These are phyloP conservation scores for Debaryomyces udenii DNA, from an alignment of 1,139 yeast species.

Conservation along the genomic window DNA sequence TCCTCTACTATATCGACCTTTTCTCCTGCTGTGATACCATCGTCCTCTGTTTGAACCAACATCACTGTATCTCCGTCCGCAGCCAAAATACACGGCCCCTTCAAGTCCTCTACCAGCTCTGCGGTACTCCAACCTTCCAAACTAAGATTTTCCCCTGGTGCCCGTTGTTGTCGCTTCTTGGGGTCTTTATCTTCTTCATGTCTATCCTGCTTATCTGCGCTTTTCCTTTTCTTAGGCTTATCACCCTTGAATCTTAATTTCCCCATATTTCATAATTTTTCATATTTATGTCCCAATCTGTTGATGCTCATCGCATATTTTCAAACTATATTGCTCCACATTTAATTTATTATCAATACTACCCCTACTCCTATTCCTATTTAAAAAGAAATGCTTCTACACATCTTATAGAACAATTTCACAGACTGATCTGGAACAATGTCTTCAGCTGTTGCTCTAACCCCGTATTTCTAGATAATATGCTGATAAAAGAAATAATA, in stretches of 20 bases:
- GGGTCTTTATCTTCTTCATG: neutral
- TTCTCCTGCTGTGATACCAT: constrained; percentile 1
- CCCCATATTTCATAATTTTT: constrained; percentile 14
- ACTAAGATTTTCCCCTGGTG: constrained; percentile 1
- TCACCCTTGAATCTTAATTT: constrained; percentile 18
- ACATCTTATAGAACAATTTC: too few relatives aligned
- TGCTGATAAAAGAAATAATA: constrained; percentile 9
- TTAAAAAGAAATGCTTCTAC: constrained; percentile 6
- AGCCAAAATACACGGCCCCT: constrained; percentile 16
- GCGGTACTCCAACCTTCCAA: constrained; percentile 17
- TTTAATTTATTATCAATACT: too few relatives aligned
- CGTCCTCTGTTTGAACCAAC: constrained; percentile 2
- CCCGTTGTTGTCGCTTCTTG: neutral
- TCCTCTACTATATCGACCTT: constrained; percentile 8
- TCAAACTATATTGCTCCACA: neutral
- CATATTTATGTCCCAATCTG: constrained; percentile 4
- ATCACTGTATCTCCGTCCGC: neutral
- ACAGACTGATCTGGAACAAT: neutral
- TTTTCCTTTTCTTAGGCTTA: constrained; percentile 15
- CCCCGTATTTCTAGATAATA: constrained; percentile 7
- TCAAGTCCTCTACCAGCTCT: constrained; percentile 13
- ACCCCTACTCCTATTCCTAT: neutral
- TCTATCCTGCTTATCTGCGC: constrained; percentile 2
- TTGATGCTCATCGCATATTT: constrained; percentile 10
- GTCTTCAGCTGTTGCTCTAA: neutral